Evolutionary conservation across 2,329 filamentous ascomycete species (phyloP), one percentile per base, ranked within the genome.

Genomic region (Elsinoe perseae): DNA sequence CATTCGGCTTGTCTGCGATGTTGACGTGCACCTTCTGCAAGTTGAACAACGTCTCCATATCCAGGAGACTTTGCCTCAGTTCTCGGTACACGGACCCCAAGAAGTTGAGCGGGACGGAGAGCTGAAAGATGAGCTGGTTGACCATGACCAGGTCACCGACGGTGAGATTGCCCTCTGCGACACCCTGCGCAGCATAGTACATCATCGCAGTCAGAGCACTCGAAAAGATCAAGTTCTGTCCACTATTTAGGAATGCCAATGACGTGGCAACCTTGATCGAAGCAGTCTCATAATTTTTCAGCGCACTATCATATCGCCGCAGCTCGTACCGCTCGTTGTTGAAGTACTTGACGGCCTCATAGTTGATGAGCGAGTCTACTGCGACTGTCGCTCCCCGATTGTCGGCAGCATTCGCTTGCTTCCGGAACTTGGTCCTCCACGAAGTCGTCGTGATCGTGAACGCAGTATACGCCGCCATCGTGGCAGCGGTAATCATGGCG

Each of bases 41-140:
- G 69, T 89, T 95, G 77, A 98, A 98, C 4, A 98, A 80, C 0
- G 93, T 97, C 73, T 97, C 93, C 93, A 98, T 98, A 69, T 98
- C 95, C 30, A 98, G 78, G 43, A 98, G 78, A 20, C 89, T 95
- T 73, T 98, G 93, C 56, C 93, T 82, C 55, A 98, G 80, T 73
- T 98, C 93, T 64, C 93, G 86, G 70, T 98, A 98, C 10, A 98
- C 92, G 12, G 90, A 95, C n/a, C 93, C 93, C 3, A 98, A 77
- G 72, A 98, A 98, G 77, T 98, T 98, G 59, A 98, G 80, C 0
- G 93, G 93, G 3, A 98, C 89, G 0, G 90, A 96, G 4, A 98
- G 84, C 73, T 98, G 93, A 73, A 98, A 98, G 58, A 98, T 91
- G 16, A 98, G 84, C 75, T 97, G 93, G 70, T 98, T 98, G 63